Conservation (phyloP, 192 early-diverging fungal species). For the Mortierella antarctica region DNA sequence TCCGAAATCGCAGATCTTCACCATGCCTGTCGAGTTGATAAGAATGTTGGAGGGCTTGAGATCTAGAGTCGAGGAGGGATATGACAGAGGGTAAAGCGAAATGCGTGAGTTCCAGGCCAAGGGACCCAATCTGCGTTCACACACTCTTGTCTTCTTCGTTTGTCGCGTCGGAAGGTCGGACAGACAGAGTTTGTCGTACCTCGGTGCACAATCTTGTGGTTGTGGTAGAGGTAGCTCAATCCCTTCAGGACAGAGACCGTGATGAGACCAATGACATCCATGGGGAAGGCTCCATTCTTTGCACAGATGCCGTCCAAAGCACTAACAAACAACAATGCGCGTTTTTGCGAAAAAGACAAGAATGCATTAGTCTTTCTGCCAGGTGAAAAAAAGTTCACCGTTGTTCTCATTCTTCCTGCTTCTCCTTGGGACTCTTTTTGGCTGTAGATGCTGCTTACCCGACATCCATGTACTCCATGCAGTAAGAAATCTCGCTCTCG, state of each 20-base stretch:
- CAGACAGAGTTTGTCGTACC: conserved; percentile 58
- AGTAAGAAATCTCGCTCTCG: conserved; percentile 90
- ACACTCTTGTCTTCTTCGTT: no score
- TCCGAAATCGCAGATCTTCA: conserved; percentile 91
- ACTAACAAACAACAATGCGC: conserved; percentile 22
- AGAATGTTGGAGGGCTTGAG: conserved; percentile 91
- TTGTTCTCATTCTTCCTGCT: not conserved
- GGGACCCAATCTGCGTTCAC: not conserved
- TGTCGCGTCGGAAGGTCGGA: no score
- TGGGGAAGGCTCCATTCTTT: conserved; percentile 89
- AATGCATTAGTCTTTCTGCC: not conserved
- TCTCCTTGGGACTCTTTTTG: not conserved
- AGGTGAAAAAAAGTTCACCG: not conserved
- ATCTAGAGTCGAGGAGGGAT: conserved; percentile 54
- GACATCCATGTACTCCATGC: conserved; percentile 98
- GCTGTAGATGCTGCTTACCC: conserved; percentile 57
- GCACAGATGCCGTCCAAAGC: conserved; percentile 94
- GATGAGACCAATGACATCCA: conserved; percentile 88
- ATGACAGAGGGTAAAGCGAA: not conserved
- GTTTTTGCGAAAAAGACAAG: not conserved
- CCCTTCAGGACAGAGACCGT: conserved; percentile 84
- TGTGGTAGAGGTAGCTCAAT: conserved; percentile 87
- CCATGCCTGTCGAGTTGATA: conserved; percentile 81
- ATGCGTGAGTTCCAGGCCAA: not conserved
- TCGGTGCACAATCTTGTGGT: conserved; percentile 94